Evolutionary conservation across 1,284 basidiomycete species (phyloP).

Genomic region (Inonotus obliquus): DNA sequence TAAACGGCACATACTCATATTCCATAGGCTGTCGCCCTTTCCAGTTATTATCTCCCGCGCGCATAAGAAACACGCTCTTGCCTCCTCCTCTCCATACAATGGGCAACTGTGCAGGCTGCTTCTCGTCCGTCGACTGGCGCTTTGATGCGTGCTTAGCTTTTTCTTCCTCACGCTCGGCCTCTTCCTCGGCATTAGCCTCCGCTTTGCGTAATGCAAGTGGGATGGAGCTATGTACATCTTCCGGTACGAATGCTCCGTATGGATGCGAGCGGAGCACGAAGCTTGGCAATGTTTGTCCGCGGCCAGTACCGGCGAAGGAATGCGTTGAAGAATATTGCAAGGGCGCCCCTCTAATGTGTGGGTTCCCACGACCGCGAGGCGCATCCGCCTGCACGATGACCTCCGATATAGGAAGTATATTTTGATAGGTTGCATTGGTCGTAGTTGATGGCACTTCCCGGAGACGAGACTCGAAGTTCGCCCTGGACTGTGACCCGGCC

Average conservation of each 20-base stretch:
- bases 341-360: conserved; percentile 29
- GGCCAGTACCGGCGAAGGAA: conserved; percentile 28
- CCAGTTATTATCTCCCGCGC: conserved; percentile 72
- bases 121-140: conserved; percentile 30
- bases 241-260: conserved; percentile 39
- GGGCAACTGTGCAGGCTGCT: conserved; percentile 43
- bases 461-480: conserved; percentile 30
- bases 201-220: conserved; percentile 49
- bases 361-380: conserved; percentile 23
- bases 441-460: conserved; percentile 19
- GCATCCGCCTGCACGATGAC: conserved; percentile 1
- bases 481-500: conserved; percentile 28
- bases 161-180: conserved; percentile 27
- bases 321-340: conserved; percentile 34
- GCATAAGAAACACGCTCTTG: conserved; percentile 54
- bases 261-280: conserved; percentile 26
- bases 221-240: conserved; percentile 59
- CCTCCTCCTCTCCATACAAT: conserved; percentile 64
- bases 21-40: conserved; percentile 60
- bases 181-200: conserved; percentile 24
- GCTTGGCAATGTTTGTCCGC: conserved; percentile 18
- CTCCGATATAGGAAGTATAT: conserved; percentile 5
- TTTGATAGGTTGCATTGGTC: conserved; percentile 7
- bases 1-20: conserved; percentile 44
- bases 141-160: conserved; percentile 19